Evolutionary conservation across 1,284 basidiomycete genomes (phyloP), one percentile per base, ranked within the genome.

Genomic region (Trichosporon asahii): DNA sequence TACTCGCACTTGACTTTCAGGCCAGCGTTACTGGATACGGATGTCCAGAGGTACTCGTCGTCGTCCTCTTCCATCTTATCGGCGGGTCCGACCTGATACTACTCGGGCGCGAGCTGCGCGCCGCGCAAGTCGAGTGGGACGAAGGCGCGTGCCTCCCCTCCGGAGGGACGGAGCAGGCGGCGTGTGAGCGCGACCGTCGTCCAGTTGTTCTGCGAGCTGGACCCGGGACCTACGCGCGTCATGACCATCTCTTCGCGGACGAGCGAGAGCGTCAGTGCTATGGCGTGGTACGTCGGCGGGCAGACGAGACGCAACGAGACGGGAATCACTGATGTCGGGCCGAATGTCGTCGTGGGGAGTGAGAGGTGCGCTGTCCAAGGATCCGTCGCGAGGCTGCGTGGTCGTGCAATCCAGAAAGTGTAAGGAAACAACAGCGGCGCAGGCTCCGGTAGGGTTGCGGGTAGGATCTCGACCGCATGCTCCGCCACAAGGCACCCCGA

Each of bases 261-360:
- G 14, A 75, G 67, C 3, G 76, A 68, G 15, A 77, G 66, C 15
- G 76, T 72, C 21, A 79, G 68, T 37, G 78, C 60, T 8, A 79
- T 68, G 27, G 77, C 76, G 57, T 69, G 63, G 29, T 44, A 11
- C 21, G 63, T 11, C 31, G 21, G n/a, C 12, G 15, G 77, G 76
- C 1, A 77, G 78, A 5, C 74, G 18, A 81, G 66, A 3, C 40
- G 65, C 3, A 83, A 60, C 2, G 70, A 66, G 55, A 83, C 66
- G 4, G 81, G 81, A 21, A 83, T 77, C 25, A 61, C 66, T 5
- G 78, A 79, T 1, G 80, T 80, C n/a, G 81, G 81, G 15, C 80
- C 80, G 73, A 72, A 83, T 1, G 79, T 72, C 1, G 78, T 77
- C 0, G 79, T 81, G 3, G 78, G 78, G 14, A 80, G 66, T 12